Evolutionary conservation across 2,329 filamentous ascomycete species (phyloP).

Genomic region (Fusarium decemcellulare): DNA sequence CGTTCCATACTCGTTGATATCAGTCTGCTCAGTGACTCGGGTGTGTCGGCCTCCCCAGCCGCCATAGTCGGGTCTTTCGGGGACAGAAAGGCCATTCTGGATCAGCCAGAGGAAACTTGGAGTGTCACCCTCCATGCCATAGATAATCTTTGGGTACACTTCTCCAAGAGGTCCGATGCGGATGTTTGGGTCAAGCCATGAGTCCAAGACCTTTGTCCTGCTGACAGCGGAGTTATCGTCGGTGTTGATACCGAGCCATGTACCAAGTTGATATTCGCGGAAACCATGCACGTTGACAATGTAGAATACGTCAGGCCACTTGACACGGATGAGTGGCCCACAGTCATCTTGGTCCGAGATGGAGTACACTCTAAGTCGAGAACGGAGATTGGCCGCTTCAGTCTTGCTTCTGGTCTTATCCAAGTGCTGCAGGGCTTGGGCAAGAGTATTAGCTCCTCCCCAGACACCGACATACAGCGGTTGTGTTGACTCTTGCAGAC

Average conservation of each 20-base stretch:
- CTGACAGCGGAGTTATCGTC: background rate
- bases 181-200: conserved; percentile 17
- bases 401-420: background rate
- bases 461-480: conserved; percentile 9
- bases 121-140: conserved; percentile 19
- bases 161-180: conserved; percentile 3
- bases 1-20: conserved; percentile 19
- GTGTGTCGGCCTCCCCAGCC: conserved; percentile 24
- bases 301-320: conserved; percentile 17
- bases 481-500: conserved; percentile 7
- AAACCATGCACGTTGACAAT: conserved; percentile 15
- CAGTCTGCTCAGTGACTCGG: conserved; percentile 2
- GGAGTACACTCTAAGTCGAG: conserved; percentile 14
- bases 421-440: conserved; percentile 11
- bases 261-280: background rate
- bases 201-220: conserved; percentile 4
- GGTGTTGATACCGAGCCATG: conserved; percentile 14
- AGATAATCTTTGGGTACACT: conserved; percentile 2
- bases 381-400: conserved; percentile 1
- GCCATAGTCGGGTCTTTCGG: conserved; percentile 7
- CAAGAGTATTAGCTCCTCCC: conserved; percentile 15
- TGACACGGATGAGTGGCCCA: conserved; percentile 6
- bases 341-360: conserved; percentile 27
- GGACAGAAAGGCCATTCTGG: conserved; percentile 11
- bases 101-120: conserved; percentile 18